A percentile compares a stretch with the other conserved stretches of the same genome.
phyloP scores from a whole-genome alignment of 2,329 filamentous ascomycete species.

The Penicillium italicum region DNA sequence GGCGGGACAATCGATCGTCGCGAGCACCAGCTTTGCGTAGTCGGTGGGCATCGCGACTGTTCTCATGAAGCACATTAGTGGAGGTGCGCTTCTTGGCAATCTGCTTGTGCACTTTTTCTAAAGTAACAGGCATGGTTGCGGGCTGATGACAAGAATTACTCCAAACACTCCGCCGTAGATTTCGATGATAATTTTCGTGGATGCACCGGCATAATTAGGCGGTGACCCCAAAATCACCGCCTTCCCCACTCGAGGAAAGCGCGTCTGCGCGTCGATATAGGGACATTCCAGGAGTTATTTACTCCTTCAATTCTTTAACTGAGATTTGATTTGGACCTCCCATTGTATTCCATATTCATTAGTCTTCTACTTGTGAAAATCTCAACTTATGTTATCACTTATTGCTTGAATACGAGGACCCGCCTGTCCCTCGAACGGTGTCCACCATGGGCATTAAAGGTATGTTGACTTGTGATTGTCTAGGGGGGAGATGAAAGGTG shows the following conservation, averaged over 20 bases:
- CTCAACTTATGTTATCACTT: conserved; percentile 19
- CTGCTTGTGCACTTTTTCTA: conserved; percentile 82
- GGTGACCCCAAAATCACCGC: conserved; percentile 24
- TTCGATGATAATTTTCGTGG: conserved; percentile 25
- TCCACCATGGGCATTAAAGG: conserved; percentile 47
- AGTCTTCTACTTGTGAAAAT: conserved; percentile 5
- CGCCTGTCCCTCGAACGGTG: conserved; percentile 27
- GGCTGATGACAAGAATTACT: conserved; percentile 1
- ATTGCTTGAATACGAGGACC: conserved; percentile 30
- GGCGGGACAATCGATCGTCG: conserved; percentile 75
- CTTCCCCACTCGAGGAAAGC: conserved; percentile 23
- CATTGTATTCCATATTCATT: conserved; percentile 5
- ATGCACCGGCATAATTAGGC: conserved; percentile 33
- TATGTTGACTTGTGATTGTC: conserved; percentile 17
- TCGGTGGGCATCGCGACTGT: conserved; percentile 79
- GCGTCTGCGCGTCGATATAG: conserved; percentile 35
- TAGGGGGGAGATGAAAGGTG: neutral
- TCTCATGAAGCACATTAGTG: conserved; percentile 74
- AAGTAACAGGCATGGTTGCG: conserved; percentile 60
- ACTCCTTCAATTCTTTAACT: conserved; percentile 9
- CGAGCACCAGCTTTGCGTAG: conserved; percentile 74
- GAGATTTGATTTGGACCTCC: conserved; percentile 4
- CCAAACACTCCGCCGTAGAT: neutral
- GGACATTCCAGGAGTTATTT: conserved; percentile 33
- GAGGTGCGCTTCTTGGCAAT: conserved; percentile 82